Evolutionary conservation across 352 stramenopile genomes (phyloP).

Genomic region (Pseudoperonospora humuli): DNA sequence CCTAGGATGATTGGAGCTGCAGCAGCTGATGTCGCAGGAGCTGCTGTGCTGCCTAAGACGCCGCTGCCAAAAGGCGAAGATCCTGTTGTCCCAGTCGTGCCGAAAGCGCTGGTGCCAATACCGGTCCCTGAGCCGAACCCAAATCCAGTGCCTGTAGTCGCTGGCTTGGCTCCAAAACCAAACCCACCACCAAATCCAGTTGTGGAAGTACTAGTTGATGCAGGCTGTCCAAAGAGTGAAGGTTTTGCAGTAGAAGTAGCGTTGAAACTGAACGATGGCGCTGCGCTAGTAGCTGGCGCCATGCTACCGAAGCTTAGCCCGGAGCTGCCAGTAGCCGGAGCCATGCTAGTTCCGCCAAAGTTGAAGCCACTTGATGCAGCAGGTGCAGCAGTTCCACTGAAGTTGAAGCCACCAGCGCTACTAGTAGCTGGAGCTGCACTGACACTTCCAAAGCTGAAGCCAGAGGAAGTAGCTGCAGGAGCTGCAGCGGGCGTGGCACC

Average conservation of each 20-base stretch:
- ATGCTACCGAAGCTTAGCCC: background rate
- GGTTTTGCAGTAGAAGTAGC: slow-evolving; percentile 29
- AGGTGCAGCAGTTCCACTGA: slow-evolving; percentile 12
- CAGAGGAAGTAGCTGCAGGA: slow-evolving; percentile 14
- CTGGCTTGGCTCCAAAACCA: slow-evolving; percentile 21
- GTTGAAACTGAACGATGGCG: slow-evolving; percentile 31
- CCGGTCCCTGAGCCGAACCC: slow-evolving; percentile 29
- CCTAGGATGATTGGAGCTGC: slow-evolving; percentile 65
- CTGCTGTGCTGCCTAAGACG: slow-evolving; percentile 28
- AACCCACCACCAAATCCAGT: slow-evolving; percentile 33
- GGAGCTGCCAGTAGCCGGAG: background rate
- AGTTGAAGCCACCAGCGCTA: slow-evolving; percentile 18
- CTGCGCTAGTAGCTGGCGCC: slow-evolving; percentile 14
- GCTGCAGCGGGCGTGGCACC: slow-evolving; percentile 23
- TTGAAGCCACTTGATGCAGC: slow-evolving; percentile 18
- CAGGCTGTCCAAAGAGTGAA: slow-evolving; percentile 36
- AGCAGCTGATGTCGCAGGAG: slow-evolving; percentile 29
- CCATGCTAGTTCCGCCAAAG: slow-evolving; percentile 12
- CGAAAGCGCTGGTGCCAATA: slow-evolving; percentile 8
- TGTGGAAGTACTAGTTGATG: slow-evolving; percentile 15
- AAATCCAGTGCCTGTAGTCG: slow-evolving; percentile 16
- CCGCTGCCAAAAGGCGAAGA: slow-evolving; percentile 26
- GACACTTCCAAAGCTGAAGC: slow-evolving; percentile 34
- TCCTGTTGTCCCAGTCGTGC: slow-evolving; percentile 11
- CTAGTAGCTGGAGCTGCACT: slow-evolving; percentile 18